A percentile compares a stretch with the other conserved stretches of the same genome.
These are phyloP conservation scores for Amanita muscaria DNA, from an alignment of 768 basidiomycete genomes.

Conservation along the genomic window DNA sequence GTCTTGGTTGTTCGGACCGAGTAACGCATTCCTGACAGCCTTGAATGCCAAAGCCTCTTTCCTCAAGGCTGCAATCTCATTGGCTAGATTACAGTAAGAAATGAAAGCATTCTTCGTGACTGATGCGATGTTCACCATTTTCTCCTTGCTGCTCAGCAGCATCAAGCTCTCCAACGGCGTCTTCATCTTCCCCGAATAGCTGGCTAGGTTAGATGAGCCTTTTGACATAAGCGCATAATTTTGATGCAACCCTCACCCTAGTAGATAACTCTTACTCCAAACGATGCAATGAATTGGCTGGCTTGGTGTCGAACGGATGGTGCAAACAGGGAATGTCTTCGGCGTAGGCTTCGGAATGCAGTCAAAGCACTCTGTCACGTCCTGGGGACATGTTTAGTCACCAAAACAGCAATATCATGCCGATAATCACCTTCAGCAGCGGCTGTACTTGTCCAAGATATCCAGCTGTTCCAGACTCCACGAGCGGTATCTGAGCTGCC, in stretches of 20 bases:
- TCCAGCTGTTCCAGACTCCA: slow-evolving; percentile 95
- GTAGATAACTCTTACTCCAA: slow-evolving; percentile 96
- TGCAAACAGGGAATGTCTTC: slow-evolving; percentile 95
- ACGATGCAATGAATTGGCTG: slow-evolving; percentile 99
- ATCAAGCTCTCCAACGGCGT: slow-evolving; percentile 74
- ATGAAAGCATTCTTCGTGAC: background rate
- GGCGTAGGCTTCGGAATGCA: slow-evolving; percentile 90
- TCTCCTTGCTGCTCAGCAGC: slow-evolving; percentile 90
- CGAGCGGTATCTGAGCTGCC: slow-evolving; percentile 81
- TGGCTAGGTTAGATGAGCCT: slow-evolving; percentile 43
- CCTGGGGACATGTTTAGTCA: slow-evolving; percentile 33
- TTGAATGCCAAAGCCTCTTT: slow-evolving; percentile 87
- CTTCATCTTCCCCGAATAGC: slow-evolving; percentile 90
- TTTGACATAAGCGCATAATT: background rate
- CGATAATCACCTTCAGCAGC: slow-evolving; percentile 57
- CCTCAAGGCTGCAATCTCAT: slow-evolving; percentile 84
- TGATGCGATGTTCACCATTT: slow-evolving; percentile 50
- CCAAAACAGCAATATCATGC: background rate
- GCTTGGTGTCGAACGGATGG: slow-evolving; percentile 92
- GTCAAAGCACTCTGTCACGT: slow-evolving; percentile 90
- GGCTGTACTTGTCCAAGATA: slow-evolving; percentile 98
- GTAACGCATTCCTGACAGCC: slow-evolving; percentile 65
- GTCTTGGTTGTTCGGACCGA: slow-evolving; percentile 24
- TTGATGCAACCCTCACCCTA: slow-evolving; percentile 50
- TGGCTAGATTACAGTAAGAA: slow-evolving; percentile 36